Evolutionary conservation across 495 filamentous ascomycete species (phyloP).

Genomic region (Penicillium pancosmium): DNA sequence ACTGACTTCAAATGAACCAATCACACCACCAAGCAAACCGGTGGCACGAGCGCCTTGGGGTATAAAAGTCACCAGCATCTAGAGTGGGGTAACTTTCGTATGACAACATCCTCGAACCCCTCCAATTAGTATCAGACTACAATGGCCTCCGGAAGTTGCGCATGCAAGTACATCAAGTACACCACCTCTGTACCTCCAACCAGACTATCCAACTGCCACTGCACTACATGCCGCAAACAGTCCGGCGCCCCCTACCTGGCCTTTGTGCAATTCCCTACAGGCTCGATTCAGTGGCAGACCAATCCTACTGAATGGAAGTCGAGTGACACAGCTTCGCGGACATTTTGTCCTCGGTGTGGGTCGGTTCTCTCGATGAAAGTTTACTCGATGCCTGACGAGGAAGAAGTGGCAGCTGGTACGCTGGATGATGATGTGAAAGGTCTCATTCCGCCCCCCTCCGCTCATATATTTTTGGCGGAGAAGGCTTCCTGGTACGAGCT

Average conservation of each 20-base stretch:
- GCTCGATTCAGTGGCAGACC: slow-evolving; percentile 24
- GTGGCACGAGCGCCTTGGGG: neutral
- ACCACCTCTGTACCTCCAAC: slow-evolving; percentile 18
- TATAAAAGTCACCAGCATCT: neutral
- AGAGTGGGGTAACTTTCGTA: neutral
- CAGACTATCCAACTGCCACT: slow-evolving; percentile 33
- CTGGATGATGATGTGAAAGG: slow-evolving; percentile 25
- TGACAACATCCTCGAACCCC: neutral
- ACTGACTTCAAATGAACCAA: neutral
- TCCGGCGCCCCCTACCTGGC: slow-evolving; percentile 33
- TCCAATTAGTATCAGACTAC: neutral
- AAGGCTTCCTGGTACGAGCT: slow-evolving; percentile 35
- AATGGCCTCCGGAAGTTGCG: slow-evolving; percentile 34
- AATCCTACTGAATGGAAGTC: slow-evolving; percentile 22
- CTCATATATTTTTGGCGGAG: slow-evolving; percentile 34
- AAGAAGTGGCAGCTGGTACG: slow-evolving; percentile 31
- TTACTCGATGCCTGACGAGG: slow-evolving; percentile 11
- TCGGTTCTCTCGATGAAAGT: slow-evolving; percentile 33
- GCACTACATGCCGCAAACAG: slow-evolving; percentile 32
- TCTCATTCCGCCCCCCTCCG: slow-evolving; percentile 14
- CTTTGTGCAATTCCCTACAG: slow-evolving; percentile 26
- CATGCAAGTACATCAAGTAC: slow-evolving; percentile 31
- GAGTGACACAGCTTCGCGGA: slow-evolving; percentile 26
- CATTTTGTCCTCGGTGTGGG: slow-evolving; percentile 34
- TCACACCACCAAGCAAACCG: neutral